Conservation (phyloP, 2,329 filamentous ascomycete genomes). For the Ophiostoma sp. region DNA sequence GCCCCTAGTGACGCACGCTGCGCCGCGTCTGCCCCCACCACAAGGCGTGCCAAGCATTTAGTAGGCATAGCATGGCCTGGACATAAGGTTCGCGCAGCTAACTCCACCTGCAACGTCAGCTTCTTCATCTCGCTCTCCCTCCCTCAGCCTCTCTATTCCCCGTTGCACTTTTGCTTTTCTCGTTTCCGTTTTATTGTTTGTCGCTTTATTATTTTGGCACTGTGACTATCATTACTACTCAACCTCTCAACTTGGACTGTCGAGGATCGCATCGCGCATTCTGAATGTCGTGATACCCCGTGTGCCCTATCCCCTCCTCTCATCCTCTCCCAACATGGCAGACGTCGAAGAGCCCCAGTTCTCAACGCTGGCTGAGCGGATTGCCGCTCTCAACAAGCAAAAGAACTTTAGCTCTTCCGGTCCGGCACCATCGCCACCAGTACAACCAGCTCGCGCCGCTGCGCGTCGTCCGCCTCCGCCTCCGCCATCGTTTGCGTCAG, state of each 20-base stretch:
- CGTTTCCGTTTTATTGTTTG: not conserved
- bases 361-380: slow-evolving; percentile 55
- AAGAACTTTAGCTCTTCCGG: slow-evolving; percentile 45
- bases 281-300: not conserved
- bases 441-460: not conserved
- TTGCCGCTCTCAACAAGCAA: slow-evolving; percentile 58
- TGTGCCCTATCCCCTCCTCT: not conserved
- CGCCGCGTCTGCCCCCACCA: not conserved
- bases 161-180: not conserved
- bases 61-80: not conserved
- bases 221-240: not conserved
- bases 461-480: slow-evolving; percentile 22
- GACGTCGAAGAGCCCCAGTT: slow-evolving; percentile 58
- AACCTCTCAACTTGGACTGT: not conserved
- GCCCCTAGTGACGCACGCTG: slow-evolving; percentile 6
- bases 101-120: slow-evolving; percentile 10
- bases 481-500: not conserved
- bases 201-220: not conserved
- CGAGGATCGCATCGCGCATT: not conserved
- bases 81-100: not conserved
- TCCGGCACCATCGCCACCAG: slow-evolving; percentile 25
- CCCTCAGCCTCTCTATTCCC: not conserved
- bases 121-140: not conserved
- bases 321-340: slow-evolving; percentile 42
- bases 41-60: slow-evolving; percentile 6